phyloP scores from a whole-genome alignment of 73 alveolate genomes.

The Paramecium caudatum region DNA sequence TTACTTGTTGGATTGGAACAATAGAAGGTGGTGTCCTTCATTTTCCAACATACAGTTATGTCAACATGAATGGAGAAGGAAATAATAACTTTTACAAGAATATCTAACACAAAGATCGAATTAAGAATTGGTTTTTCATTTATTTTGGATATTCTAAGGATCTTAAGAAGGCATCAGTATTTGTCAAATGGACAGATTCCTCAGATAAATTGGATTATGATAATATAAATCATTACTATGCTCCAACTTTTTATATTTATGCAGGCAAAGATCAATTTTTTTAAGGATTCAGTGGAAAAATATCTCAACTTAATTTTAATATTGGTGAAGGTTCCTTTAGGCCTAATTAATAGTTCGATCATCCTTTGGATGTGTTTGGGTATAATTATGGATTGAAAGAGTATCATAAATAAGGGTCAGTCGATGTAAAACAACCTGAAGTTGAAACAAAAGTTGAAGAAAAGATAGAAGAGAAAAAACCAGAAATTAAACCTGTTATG shows the following conservation, averaged over 20 bases:
- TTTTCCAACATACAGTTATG: constrained; percentile 69
- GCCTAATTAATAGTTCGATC: constrained; percentile 10
- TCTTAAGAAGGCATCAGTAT: constrained; percentile 1
- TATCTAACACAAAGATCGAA: constrained; percentile 55
- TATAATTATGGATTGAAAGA: constrained; percentile 9
- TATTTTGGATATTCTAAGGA: constrained; percentile 54
- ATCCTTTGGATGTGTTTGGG: constrained; percentile 34
- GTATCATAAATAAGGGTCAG: background rate
- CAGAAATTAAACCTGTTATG: background rate
- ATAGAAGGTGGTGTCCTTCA: constrained; percentile 39
- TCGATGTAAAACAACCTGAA: constrained; percentile 8
- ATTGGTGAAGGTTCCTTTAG: constrained; percentile 59
- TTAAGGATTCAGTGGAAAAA: constrained; percentile 50
- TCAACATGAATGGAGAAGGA: constrained; percentile 70
- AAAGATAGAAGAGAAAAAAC: background rate
- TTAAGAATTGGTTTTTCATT: constrained; percentile 37
- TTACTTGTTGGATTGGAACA: constrained; percentile 57
- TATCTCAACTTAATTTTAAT: constrained; percentile 33
- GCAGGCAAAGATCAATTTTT: constrained; percentile 30
- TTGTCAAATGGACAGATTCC: constrained; percentile 43
- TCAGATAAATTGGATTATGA: constrained; percentile 23
- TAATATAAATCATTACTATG: constrained; percentile 52
- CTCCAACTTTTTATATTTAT: constrained; percentile 27
- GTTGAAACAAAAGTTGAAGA: constrained; percentile 5
- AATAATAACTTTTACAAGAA: constrained; percentile 36